Percentiles rank a stretch among this genome's conserved stretches.
Evolutionary conservation across 75 land plant species (phyloP).

Genomic region (Cryptomeria japonica): DNA sequence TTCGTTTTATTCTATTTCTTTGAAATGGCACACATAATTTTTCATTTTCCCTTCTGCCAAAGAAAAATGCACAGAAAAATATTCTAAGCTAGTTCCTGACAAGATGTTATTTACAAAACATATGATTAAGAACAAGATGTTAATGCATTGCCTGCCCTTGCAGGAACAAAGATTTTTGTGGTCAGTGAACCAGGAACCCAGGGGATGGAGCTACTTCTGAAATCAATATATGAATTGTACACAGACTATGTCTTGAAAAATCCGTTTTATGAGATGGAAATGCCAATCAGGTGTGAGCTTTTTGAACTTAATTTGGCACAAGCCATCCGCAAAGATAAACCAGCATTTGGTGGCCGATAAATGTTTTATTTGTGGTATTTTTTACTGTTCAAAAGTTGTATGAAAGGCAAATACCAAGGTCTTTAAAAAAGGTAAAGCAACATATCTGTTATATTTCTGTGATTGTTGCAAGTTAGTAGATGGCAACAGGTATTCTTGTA

Average conservation of each 20-base stretch:
- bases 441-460: neutral
- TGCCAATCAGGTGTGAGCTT: constrained; percentile 93
- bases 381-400: neutral
- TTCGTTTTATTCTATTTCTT: neutral
- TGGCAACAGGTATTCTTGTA: neutral
- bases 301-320: constrained; percentile 77
- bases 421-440: neutral
- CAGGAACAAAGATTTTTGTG: constrained; percentile 90
- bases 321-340: constrained; percentile 70
- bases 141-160: neutral
- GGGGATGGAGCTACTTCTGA: constrained; percentile 74
- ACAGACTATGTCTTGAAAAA: constrained; percentile 92
- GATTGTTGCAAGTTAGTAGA: neutral
- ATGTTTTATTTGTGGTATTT: neutral
- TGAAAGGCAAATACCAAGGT: no score
- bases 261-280: constrained; percentile 98
- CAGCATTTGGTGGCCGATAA: constrained; percentile 58
- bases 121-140: no score
- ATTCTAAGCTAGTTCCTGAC: neutral
- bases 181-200: constrained; percentile 81
- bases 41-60: neutral
- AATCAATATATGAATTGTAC: constrained; percentile 81
- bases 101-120: neutral
- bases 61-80: neutral
- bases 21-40: neutral